Evolutionary conservation across 768 basidiomycete species (phyloP), one percentile per base, ranked within the genome.

Genomic region (Kwoniella europaea): DNA sequence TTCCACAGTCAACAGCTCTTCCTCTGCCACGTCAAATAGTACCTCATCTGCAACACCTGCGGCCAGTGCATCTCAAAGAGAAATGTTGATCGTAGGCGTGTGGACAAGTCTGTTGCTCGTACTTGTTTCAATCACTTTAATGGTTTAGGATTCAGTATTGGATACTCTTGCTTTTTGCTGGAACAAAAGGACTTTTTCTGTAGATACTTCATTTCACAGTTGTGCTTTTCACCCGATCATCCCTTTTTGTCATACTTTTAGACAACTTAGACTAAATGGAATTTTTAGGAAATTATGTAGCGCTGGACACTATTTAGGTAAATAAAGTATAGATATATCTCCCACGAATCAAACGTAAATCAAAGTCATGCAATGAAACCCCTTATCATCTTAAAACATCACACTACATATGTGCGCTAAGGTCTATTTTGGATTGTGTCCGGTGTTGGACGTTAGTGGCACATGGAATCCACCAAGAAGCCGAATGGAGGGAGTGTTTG

Each of bases 281-380:
- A 20, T 10, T 52, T 52, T 20, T 52, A 52, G 50, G 50, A n/a
- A 55, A 55, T n/a, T 18, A 58, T 58, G 27, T 58, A 58, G 57
- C 57, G 57, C 57, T 58, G 57, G 57, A 58, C 57, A 58, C 57
- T 58, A 58, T 58, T n/a, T 6, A 35, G 35, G 35, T 35, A 35
- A 35, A 35, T 35, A 35, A 35, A 35, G 35, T 35, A 35, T 35
- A 56, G 10, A 56, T 20, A 56, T 56, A 56, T 20, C 15, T 16
- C 13, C 29, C 22, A 58, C 20, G 20, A 24, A 35, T 27, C 18
- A 24, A 58, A 58, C 10, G 20, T n/a, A 50, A 15, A 50, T 18
- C 18, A 18, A 18, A 50, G 35, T 35, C 35, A 50, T 18, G 46
- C 12, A 50, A 50, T 50, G 46, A 50, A 50, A 10, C 46, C 46